Base-by-base conservation (phyloP, 2,329 filamentous ascomycete genomes). In the Ustulina deusta region DNA sequence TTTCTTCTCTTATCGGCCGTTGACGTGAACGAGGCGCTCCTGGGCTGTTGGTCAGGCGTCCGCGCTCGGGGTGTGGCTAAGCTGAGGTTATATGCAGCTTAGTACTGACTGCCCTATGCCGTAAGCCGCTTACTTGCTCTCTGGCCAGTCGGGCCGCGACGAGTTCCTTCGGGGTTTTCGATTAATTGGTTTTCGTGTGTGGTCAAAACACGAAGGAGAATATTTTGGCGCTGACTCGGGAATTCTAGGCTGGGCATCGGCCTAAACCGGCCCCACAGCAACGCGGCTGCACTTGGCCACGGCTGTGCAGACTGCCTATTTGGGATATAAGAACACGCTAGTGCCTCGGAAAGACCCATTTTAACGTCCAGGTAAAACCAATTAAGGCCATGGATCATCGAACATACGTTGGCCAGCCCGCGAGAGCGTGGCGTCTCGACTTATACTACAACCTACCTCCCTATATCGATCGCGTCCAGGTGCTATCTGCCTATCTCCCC, bases 191-290 rank as follows among this genome's bases (percentile, higher is more conserved):
- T n/a, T n/a, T n/a, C n/a, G n/a, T n/a, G n/a, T n/a, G n/a, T n/a
- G n/a, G n/a, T n/a, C n/a, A n/a, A n/a, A n/a, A n/a, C n/a, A n/a
- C n/a, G n/a, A n/a, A n/a, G n/a, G n/a, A n/a, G n/a, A n/a, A n/a
- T n/a, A n/a, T n/a, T n/a, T n/a, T n/a, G n/a, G n/a, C n/a, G n/a
- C n/a, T n/a, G n/a, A n/a, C n/a, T n/a, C n/a, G n/a, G n/a, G n/a
- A n/a, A n/a, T n/a, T n/a, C n/a, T n/a, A 40, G 22, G 34, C 54
- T 56, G 34, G 54, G 54, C 54, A 20, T 44, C 36, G 54, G 54
- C 15, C 34, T 20, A 56, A 42, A 0, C 29, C 36, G 25, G 36
- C 25, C 38, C 29, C 22, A 42, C 36, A n/a, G 36, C 25, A 22
- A 42, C 36, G 22, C 54, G 36, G 54, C 38, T 56, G 13, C 27